Evolutionary conservation across 805 yeast species (phyloP), one percentile per base, ranked within the genome.

Genomic region (Ogataea trehaloabstinens): DNA sequence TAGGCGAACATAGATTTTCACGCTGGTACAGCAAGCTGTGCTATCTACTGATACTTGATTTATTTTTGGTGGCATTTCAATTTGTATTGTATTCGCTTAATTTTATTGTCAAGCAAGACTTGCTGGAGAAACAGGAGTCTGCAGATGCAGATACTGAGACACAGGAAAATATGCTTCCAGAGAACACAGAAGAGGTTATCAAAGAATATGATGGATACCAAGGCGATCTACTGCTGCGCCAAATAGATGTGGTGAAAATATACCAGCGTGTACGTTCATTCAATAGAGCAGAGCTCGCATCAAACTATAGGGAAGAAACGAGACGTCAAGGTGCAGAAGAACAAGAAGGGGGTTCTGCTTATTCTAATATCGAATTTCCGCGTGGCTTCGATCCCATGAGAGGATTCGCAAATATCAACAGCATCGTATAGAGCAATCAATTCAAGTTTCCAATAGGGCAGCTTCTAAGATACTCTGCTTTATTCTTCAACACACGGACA

Each of bases 401-500:
- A 19, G 40, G 49, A 24, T 35, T 46, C 19, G 31, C 48, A 13
- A 44, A 44, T 20, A 35, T 24, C 27, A 37, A 31, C 19, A 37
- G 18, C 15, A 15, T 42, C 24, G 50, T 48, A 4, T 41, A 25
- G 30, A n/a, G 15, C 1, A 7, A n/a, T 41, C 41, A 58, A 32
- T 54, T 54, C 34, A 61, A 41, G 46, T 60, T 61, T 31, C 80
- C 76, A 44, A 85, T 83, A 35, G 93, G 91, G 63, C 93, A 85
- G 56, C 70, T 78, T 60, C 85, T 79, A 63, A 85, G 70, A 58
- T 82, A 83, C 48, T 81, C 86, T 24, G 86, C 90, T 68, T 93
- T 93, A 58, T 83, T 82, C 64, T 80, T 85, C 61, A 93, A 73
- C 38, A 89, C 81, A 61, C 91, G 76, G 35, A 93, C 85, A 44